Evolutionary conservation across 2,329 filamentous ascomycete species (phyloP).

Genomic region (Colletotrichum chlorophyti): DNA sequence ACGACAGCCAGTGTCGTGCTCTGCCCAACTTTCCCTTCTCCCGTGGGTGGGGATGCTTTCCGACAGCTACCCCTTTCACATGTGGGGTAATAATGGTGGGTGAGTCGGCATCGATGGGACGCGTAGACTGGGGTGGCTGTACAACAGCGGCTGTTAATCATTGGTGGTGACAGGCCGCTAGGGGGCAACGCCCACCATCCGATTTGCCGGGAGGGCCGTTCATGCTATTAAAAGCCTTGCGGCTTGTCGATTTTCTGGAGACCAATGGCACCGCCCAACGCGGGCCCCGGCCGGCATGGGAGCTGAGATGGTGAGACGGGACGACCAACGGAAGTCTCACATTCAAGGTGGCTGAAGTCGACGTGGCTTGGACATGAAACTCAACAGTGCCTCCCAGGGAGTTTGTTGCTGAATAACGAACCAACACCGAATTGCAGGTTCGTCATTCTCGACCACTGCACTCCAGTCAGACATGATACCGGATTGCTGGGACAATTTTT

Average conservation of each 20-base stretch:
- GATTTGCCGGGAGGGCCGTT: conserved; percentile 24
- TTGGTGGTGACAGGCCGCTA: too few relatives aligned
- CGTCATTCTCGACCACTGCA: too few relatives aligned
- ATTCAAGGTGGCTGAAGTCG: conserved; percentile 21
- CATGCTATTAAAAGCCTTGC: conserved; percentile 18
- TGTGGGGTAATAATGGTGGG: not conserved
- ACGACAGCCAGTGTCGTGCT: not conserved
- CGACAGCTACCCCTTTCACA: too few relatives aligned
- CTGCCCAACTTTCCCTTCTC: too few relatives aligned
- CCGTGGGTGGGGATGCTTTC: conserved; percentile 1
- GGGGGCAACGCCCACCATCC: conserved; percentile 12
- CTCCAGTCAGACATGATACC: too few relatives aligned
- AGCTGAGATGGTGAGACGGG: conserved; percentile 22
- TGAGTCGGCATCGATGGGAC: conserved; percentile 7
- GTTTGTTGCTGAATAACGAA: too few relatives aligned
- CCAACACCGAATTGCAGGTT: too few relatives aligned
- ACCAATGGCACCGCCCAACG: not conserved
- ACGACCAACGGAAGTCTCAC: conserved; percentile 19
- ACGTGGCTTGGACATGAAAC: conserved; percentile 6
- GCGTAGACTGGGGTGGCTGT: conserved; percentile 19
- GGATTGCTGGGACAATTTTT: too few relatives aligned
- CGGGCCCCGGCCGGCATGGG: not conserved
- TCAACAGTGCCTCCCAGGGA: not conserved
- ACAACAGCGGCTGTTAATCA: too few relatives aligned
- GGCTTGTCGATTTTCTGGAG: not conserved